Conservation (phyloP, 2,329 filamentous ascomycete species). For the Alternaria rosae region DNA sequence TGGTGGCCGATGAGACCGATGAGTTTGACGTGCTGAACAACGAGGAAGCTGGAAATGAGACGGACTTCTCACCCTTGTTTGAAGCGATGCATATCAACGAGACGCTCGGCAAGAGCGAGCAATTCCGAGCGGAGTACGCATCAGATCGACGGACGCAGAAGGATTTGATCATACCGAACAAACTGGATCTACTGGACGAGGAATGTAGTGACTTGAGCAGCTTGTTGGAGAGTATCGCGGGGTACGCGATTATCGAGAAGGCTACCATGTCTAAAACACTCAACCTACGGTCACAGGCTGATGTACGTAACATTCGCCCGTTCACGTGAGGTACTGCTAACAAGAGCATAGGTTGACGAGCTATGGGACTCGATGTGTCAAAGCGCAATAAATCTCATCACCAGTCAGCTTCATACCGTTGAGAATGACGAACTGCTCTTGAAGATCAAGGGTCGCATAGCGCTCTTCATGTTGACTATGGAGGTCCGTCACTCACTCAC, state of each 20-base stretch:
- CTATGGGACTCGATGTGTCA: constrained; percentile 99
- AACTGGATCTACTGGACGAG: constrained; percentile 79
- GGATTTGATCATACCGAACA: constrained; percentile 81
- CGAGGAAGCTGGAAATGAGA: constrained; percentile 79
- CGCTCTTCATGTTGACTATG: constrained; percentile 98
- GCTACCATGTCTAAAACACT: constrained; percentile 88
- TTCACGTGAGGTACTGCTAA: neutral
- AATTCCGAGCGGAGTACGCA: constrained; percentile 90
- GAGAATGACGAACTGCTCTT: constrained; percentile 86
- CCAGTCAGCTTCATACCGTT: constrained; percentile 78
- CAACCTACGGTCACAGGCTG: constrained; percentile 78
- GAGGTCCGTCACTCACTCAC: constrained; percentile 65
- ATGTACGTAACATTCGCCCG: constrained; percentile 64
- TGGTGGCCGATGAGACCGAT: constrained; percentile 93
- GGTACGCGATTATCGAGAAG: constrained; percentile 95
- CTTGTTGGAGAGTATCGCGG: constrained; percentile 89
- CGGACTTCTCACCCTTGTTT: constrained; percentile 93
- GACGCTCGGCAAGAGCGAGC: constrained; percentile 89
- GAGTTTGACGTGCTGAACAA: constrained; percentile 97
- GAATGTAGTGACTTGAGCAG: constrained; percentile 88
- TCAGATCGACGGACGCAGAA: constrained; percentile 90
- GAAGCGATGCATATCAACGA: constrained; percentile 97
- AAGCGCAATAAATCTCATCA: constrained; percentile 81
- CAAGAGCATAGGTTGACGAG: constrained; percentile 77
- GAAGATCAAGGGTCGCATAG: constrained; percentile 93